Percentiles rank a stretch among this genome's conserved stretches.
Evolutionary conservation across 495 filamentous ascomycete genomes (phyloP).

Genomic region (Amphirosellinia nigrospora): DNA sequence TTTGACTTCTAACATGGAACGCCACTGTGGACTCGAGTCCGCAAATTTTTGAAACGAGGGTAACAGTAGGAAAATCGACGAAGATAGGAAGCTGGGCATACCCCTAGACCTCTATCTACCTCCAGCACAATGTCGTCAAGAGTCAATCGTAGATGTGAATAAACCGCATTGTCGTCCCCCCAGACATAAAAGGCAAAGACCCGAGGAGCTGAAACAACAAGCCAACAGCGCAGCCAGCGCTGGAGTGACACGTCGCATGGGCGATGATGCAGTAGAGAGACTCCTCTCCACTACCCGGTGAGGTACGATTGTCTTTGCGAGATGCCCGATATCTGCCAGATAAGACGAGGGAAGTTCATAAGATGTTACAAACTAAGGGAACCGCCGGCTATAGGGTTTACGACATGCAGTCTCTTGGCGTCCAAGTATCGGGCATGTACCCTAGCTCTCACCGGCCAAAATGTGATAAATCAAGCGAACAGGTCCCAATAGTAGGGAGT

Average conservation of each 20-base stretch:
- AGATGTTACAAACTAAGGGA: constrained; percentile 18
- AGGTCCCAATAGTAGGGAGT: constrained; percentile 3
- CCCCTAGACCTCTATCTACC: not conserved
- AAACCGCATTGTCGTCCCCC: constrained; percentile 13
- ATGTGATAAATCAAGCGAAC: constrained; percentile 26
- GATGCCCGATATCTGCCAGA: constrained; percentile 12
- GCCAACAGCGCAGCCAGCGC: constrained; percentile 20
- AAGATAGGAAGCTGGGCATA: not conserved
- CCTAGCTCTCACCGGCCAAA: constrained; percentile 2
- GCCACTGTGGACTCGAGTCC: constrained; percentile 16
- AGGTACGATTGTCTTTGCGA: constrained; percentile 20
- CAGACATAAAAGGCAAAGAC: constrained; percentile 21
- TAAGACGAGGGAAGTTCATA: not conserved
- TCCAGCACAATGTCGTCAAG: not conserved
- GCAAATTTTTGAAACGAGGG: constrained; percentile 11
- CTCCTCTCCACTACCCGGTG: constrained; percentile 12
- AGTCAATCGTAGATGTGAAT: not conserved
- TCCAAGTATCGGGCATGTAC: constrained; percentile 9
- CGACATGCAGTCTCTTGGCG: constrained; percentile 20
- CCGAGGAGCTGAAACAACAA: constrained; percentile 25
- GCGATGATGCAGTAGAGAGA: constrained; percentile 6
- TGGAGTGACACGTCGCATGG: constrained; percentile 26
- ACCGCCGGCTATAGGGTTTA: constrained; percentile 12
- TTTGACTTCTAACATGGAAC: constrained; percentile 16
- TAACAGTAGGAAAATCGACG: constrained; percentile 12